Conservation (phyloP, 495 filamentous ascomycete species). For the Filosporella fistucella region DNA sequence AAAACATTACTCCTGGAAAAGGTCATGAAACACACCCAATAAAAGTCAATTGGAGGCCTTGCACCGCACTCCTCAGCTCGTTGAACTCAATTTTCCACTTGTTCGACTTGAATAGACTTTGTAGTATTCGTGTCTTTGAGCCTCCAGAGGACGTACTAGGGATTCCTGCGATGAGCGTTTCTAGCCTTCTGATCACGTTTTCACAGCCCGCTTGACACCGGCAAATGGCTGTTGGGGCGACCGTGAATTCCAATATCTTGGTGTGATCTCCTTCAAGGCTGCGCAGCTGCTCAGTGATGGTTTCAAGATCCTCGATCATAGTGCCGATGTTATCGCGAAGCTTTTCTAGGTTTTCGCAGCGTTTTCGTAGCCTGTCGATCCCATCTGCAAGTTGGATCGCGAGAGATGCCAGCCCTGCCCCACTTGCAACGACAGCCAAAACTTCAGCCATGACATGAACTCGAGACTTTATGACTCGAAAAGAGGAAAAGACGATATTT, state of each 20-base stretch:
- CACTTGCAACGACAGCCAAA: too few relatives aligned
- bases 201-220: slow-evolving; percentile 1
- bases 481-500: too few relatives aligned
- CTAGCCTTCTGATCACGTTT: background rate
- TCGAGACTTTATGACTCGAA: too few relatives aligned
- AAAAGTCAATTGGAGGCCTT: too few relatives aligned
- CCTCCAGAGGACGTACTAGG: too few relatives aligned
- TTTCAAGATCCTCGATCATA: slow-evolving; percentile 5
- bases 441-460: too few relatives aligned
- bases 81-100: too few relatives aligned
- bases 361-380: slow-evolving; percentile 2
- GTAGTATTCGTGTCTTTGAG: too few relatives aligned
- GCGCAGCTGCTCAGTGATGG: background rate
- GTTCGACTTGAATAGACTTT: too few relatives aligned
- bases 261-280: background rate
- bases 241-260: background rate
- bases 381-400: slow-evolving; percentile 8
- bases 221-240: background rate
- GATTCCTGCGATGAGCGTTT: background rate
- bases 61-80: too few relatives aligned
- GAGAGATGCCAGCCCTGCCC: slow-evolving; percentile 8
- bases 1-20: too few relatives aligned
- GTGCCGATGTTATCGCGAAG: background rate
- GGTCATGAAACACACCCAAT: too few relatives aligned
- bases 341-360: background rate